Evolutionary conservation across 371 early-diverging fungal species (phyloP), one percentile per base, ranked within the genome.

Genomic region (Mortierella sp.): DNA sequence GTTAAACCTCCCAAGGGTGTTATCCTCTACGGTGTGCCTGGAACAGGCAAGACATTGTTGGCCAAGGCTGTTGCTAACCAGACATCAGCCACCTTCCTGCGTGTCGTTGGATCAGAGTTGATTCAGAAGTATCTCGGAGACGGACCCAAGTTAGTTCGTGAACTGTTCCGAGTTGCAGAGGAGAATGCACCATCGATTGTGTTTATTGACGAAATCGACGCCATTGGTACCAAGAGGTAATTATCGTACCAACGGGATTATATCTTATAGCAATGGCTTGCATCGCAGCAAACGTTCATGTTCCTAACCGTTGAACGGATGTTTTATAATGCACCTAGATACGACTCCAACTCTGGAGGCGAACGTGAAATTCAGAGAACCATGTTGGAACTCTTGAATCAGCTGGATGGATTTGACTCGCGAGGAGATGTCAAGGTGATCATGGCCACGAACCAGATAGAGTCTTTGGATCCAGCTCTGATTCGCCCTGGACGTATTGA

Each of bases 151-250:
- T 90, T 99, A 48, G 99, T 99, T 9, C 93, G 99, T 59, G 99
- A 99, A 83, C 82, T 99, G 13, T 99, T 99, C 90, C 87, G 98
- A 55, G 96, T 99, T 2, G 99, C 99, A 10, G 98, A 99, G 78
- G 96, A 98, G 73, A 93, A 99, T 79, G 97, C 99, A 18, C 99
- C 99, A 9, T 93, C 97, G 13, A 99, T 99, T 83, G 98, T 99
- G 26, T 99, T 99, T 82, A 99, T 99, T 82, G 99, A 99, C 83
- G 99, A 99, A 87, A 99, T 99, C 67, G 99, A 99, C 84, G 99
- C 99, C 26, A 89, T 99, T 39, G 99, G 99, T 67, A 95, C 97
- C 21, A 99, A 98, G 80, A 91, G 98, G 82, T 85, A 64, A 59
- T 67, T 13, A 52, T n/a, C n/a, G n/a, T n/a, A n/a, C n/a, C n/a